Evolutionary conservation across 768 basidiomycete species (phyloP).

Genomic region (Clitopilus hobsonii): DNA sequence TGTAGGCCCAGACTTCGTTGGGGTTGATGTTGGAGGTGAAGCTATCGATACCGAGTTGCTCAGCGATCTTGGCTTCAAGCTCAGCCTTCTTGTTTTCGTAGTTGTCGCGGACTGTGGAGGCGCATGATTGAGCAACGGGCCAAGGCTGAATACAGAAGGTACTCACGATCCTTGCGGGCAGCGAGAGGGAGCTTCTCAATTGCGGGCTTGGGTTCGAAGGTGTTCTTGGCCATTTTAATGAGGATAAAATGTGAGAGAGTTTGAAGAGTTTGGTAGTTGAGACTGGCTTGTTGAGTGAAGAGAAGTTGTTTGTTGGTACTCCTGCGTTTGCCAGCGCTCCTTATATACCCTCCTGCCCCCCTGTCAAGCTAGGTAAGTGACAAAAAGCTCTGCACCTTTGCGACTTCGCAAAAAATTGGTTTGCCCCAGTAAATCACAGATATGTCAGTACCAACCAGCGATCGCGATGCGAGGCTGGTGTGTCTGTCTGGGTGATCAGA

Average conservation of each 20-base stretch:
- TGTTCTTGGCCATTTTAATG: background rate
- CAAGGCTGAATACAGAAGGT: too few species aligned
- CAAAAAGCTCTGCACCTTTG: background rate
- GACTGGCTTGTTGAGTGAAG: background rate
- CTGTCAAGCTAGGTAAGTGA: background rate
- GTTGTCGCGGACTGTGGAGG: conserved; percentile 29
- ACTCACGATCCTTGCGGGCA: conserved; percentile 17
- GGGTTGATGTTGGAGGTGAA: conserved; percentile 30
- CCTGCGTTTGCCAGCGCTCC: background rate
- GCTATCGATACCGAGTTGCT: conserved; percentile 18
- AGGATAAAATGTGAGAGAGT: background rate
- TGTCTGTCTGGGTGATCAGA: background rate
- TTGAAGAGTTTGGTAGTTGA: background rate
- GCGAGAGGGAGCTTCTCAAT: conserved; percentile 18
- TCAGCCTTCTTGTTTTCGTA: conserved; percentile 31
- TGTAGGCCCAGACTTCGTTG: conserved; percentile 31
- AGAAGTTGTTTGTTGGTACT: background rate
- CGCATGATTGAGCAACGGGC: background rate
- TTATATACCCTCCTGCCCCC: background rate
- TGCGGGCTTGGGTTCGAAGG: conserved; percentile 11
- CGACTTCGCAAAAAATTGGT: background rate
- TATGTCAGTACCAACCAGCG: background rate
- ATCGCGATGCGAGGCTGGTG: too few species aligned
- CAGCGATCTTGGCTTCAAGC: conserved; percentile 25
- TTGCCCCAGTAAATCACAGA: background rate